A percentile compares a stretch with the other conserved stretches of the same genome.
phyloP scores from a whole-genome alignment of 2,329 filamentous ascomycete genomes.

The Blastomyces gilchristii region DNA sequence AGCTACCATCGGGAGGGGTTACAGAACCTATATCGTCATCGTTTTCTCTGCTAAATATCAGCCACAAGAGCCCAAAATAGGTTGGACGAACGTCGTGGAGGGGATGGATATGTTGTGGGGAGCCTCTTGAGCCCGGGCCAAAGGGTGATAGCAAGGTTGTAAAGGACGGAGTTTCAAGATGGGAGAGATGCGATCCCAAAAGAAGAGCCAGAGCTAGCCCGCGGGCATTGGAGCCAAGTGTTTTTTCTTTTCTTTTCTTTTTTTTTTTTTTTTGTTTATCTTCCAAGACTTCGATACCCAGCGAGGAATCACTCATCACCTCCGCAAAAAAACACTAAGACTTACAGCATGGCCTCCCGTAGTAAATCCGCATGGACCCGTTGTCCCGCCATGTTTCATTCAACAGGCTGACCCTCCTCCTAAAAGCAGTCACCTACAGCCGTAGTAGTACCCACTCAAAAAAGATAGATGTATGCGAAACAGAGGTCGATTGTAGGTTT shows the following conservation, averaged over 20 bases:
- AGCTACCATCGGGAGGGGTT: slow-evolving; percentile 45
- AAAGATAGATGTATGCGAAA: not conserved
- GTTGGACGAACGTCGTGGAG: not conserved
- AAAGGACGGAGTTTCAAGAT: not conserved
- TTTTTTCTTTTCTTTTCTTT: not conserved
- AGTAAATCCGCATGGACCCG: slow-evolving; percentile 30
- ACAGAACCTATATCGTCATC: not conserved
- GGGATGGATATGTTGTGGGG: not conserved
- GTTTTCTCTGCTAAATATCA: not conserved
- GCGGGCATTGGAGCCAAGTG: not conserved
- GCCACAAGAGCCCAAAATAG: not conserved
- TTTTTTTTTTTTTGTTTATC: not conserved
- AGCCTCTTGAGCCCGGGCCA: not conserved
- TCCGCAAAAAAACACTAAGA: not conserved
- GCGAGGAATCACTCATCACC: not conserved
- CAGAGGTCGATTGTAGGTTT: not conserved
- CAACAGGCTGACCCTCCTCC: slow-evolving; percentile 17
- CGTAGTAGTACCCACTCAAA: slow-evolving; percentile 3
- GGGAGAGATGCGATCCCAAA: not conserved
- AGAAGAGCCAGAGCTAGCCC: not conserved
- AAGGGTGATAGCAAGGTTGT: not conserved
- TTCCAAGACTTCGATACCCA: not conserved
- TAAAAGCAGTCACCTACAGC: not conserved
- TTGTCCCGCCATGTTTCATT: slow-evolving; percentile 36
- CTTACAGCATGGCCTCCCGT: slow-evolving; percentile 47